phyloP scores from a whole-genome alignment of 192 early-diverging fungal species.

The Kickxella alabastrina region DNA sequence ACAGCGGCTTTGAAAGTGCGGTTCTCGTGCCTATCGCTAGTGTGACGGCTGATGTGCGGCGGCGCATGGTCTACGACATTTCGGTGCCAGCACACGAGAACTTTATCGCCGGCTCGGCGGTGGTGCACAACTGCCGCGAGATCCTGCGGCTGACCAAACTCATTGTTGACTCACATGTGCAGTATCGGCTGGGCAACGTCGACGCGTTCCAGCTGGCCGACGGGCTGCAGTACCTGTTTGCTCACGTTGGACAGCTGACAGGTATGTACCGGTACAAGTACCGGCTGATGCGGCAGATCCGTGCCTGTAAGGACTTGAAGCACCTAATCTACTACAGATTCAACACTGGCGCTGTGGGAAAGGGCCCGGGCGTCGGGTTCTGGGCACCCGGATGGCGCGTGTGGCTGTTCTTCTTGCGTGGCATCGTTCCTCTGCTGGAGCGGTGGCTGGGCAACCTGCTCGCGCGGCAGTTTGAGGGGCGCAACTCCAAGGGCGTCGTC shows the following conservation, averaged over 20 bases:
- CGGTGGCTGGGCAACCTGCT: slow-evolving; percentile 98
- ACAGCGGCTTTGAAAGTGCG: too few relatives aligned
- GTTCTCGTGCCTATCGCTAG: slow-evolving; percentile 22
- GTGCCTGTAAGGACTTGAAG: slow-evolving; percentile 92
- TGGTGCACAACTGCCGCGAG: slow-evolving; percentile 73
- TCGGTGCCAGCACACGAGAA: slow-evolving; percentile 50
- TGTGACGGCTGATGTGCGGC: slow-evolving; percentile 4
- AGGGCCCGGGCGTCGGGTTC: slow-evolving; percentile 97
- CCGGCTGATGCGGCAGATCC: slow-evolving; percentile 93
- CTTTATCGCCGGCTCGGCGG: slow-evolving; percentile 48
- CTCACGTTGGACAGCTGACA: slow-evolving; percentile 97
- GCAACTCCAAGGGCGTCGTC: slow-evolving; percentile 93
- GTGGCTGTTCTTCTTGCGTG: slow-evolving; percentile 99
- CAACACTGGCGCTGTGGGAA: slow-evolving; percentile 93
- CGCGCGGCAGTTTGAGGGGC: slow-evolving; percentile 98
- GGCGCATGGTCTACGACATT: slow-evolving; percentile 47
- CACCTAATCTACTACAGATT: slow-evolving; percentile 91
- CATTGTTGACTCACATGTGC: slow-evolving; percentile 95
- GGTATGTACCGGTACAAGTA: slow-evolving; percentile 99
- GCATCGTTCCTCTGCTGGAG: slow-evolving; percentile 94
- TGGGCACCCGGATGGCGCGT: slow-evolving; percentile 99
- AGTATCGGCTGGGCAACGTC: slow-evolving; percentile 96
- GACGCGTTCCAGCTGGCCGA: slow-evolving; percentile 99
- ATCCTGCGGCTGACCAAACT: slow-evolving; percentile 95
- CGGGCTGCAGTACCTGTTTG: slow-evolving; percentile 97